Evolutionary conservation across 2,329 filamentous ascomycete species (phyloP).

Genomic region (Kalmusia sp.): DNA sequence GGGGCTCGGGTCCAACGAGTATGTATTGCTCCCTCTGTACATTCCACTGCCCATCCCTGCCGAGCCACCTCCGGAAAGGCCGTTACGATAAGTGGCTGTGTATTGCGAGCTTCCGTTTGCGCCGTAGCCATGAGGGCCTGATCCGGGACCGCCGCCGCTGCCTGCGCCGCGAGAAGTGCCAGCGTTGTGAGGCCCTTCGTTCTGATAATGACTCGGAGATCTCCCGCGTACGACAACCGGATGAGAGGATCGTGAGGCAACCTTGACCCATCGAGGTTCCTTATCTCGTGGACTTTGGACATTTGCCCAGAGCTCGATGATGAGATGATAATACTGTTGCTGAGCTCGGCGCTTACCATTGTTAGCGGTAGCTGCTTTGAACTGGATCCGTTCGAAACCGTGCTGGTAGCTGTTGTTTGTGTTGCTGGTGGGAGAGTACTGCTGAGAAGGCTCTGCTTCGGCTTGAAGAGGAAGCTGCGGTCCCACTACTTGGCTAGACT

Average conservation of each 20-base stretch:
- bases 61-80: conserved; percentile 38
- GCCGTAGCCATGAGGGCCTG: conserved; percentile 66
- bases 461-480: conserved; percentile 53
- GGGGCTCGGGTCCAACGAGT: conserved; percentile 49
- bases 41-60: conserved; percentile 39
- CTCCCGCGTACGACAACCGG: conserved; percentile 51
- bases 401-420: conserved; percentile 54
- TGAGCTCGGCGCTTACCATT: conserved; percentile 90
- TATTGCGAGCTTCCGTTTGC: conserved; percentile 64
- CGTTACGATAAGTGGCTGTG: conserved; percentile 42
- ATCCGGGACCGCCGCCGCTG: conserved; percentile 37
- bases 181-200: conserved; percentile 53
- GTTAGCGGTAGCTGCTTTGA: conserved; percentile 92
- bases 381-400: conserved; percentile 88
- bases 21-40: conserved; percentile 42
- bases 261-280: conserved; percentile 44
- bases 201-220: conserved; percentile 53
- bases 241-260: conserved; percentile 43
- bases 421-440: conserved; percentile 44
- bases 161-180: conserved; percentile 41
- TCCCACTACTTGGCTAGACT: conserved; percentile 37
- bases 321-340: conserved; percentile 91
- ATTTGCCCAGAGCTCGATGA: conserved; percentile 68
- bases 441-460: conserved; percentile 37
- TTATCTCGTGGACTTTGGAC: conserved; percentile 38